Evolutionary conservation across 345 rosid species (phyloP).

Genomic region (Salix dunnii): DNA sequence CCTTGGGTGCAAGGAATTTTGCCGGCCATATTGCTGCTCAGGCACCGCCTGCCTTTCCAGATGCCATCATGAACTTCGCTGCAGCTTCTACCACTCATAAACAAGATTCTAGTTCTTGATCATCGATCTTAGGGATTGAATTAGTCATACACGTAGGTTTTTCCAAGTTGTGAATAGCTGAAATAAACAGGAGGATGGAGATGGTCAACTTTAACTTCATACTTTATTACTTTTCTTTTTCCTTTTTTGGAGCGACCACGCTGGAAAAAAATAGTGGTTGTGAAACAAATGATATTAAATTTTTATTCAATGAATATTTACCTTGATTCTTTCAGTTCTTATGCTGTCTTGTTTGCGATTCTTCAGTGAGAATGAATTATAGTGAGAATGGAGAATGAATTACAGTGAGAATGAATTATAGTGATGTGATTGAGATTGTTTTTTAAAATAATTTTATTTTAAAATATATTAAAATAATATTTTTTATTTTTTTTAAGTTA

Average conservation of each 20-base stretch:
- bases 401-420: too few relatives aligned
- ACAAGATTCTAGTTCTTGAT: constrained; percentile 9
- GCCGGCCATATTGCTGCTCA: constrained; percentile 3
- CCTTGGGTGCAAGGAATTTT: constrained; percentile 23
- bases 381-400: too few relatives aligned
- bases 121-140: not conserved
- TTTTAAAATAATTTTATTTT: too few relatives aligned
- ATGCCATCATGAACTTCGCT: not conserved
- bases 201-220: not conserved
- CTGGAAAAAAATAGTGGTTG: not conserved
- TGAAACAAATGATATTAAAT: not conserved
- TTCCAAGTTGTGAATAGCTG: not conserved
- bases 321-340: not conserved
- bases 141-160: not conserved
- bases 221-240: too few relatives aligned
- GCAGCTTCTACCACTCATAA: constrained; percentile 1
- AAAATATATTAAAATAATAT: too few relatives aligned
- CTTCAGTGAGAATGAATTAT: not conserved
- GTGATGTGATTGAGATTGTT: too few relatives aligned
- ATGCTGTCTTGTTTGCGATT: not conserved
- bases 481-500: too few relatives aligned
- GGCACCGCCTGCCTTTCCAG: constrained; percentile 15
- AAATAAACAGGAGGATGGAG: not conserved
- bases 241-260: not conserved
- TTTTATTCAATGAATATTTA: not conserved